Conservation (phyloP, 2,329 filamentous ascomycete species). For the Tolypocladium sp. region DNA sequence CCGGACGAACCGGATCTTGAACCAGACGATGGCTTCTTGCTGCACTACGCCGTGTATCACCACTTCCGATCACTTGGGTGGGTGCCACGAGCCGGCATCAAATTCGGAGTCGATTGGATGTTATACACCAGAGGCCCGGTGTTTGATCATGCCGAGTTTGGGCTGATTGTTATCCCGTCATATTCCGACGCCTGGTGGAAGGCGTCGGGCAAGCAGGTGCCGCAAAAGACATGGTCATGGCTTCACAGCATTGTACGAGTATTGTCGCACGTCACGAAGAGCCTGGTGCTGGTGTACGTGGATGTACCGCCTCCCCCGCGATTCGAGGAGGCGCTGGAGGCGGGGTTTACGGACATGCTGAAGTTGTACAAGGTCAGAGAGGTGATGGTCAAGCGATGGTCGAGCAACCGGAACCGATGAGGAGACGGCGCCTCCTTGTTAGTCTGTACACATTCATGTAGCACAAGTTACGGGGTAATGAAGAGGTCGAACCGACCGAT, state of each 20-base stretch:
- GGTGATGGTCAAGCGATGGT: slow-evolving; percentile 74
- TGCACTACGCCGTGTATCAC: slow-evolving; percentile 86
- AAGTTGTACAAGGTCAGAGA: slow-evolving; percentile 69
- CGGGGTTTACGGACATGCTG: slow-evolving; percentile 55
- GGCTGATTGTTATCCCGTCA: slow-evolving; percentile 72
- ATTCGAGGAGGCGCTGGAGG: slow-evolving; percentile 30
- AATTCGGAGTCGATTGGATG: slow-evolving; percentile 92
- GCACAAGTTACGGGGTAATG: background rate
- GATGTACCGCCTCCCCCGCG: slow-evolving; percentile 67
- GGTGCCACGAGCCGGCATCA: slow-evolving; percentile 86
- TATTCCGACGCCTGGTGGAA: slow-evolving; percentile 71
- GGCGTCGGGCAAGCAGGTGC: slow-evolving; percentile 38
- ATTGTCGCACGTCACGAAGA: slow-evolving; percentile 84
- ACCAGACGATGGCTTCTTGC: slow-evolving; percentile 74
- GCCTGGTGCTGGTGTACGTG: slow-evolving; percentile 79
- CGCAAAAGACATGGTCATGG: slow-evolving; percentile 62
- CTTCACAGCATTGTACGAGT: slow-evolving; percentile 85
- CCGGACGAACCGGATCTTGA: slow-evolving; percentile 34
- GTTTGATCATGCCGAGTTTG: slow-evolving; percentile 92
- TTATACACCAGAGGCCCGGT: slow-evolving; percentile 89
- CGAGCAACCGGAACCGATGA: slow-evolving; percentile 62
- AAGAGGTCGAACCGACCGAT: background rate
- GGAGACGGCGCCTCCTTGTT: background rate
- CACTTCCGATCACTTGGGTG: slow-evolving; percentile 94
- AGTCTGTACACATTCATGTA: background rate